Base-by-base conservation (phyloP, 2,329 filamentous ascomycete genomes). In the Fusarium heterosporum region DNA sequence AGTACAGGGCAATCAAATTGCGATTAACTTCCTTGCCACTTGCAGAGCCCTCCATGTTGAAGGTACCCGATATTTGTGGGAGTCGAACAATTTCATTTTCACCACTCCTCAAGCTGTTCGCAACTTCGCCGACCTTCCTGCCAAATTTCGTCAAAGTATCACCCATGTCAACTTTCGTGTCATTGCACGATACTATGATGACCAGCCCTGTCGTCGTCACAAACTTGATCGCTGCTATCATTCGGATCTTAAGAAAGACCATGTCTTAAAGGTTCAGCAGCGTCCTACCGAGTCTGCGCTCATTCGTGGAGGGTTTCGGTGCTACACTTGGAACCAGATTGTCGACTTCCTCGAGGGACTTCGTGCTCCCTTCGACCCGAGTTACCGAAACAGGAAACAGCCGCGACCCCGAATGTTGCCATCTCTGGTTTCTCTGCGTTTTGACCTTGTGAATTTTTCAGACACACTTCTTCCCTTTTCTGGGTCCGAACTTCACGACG, bases 381-480 rank as follows among this genome's bases (percentile, higher is more conserved):
- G 71, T 28, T 71, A 70, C 58, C 75, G 76, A 42, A 70, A 74
- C 70, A 79, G 76, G 64, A 74, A 73, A 45, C 73, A 71, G 12
- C 74, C 76, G 11, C 66, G 77, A 14, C 82, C 82, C 17, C 77
- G 80, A 34, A 78, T 87, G 12, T 70, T 87, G 1, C 84, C 85
- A 2, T 79, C 76, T 16, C 76, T 87, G 5, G 75, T 78, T 26
- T 78, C 77, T 17, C 73, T 87, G 39, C 82, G 84, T 34, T 78
- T 87, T 32, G 85, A 87, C 60, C 79, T 87, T 17, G 83, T 87
- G 68, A 87, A 86, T 65, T 87, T 86, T 45, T 79, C 80, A 3
- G 79, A 83, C 34, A 75, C 80, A 3, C 76, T 82, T 28, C 73
- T 85, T 32, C 78, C 79, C 4, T 81, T 78, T 53, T 80, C 83